Base-by-base conservation (phyloP, 2,329 filamentous ascomycete species). In the Amesomyces nigricolor region DNA sequence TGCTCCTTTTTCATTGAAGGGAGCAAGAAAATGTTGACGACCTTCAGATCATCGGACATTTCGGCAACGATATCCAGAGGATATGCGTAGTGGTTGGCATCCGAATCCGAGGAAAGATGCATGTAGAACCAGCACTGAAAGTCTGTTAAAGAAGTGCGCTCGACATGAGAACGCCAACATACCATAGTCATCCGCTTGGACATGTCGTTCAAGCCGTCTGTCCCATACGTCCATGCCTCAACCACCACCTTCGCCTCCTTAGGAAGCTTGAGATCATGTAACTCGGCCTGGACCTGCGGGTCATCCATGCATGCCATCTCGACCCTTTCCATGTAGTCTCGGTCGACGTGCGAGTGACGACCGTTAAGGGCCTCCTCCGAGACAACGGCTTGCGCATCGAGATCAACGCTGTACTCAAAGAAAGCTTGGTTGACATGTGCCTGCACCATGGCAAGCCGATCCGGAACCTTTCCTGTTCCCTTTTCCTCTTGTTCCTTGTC, bases 41-140 rank as follows among this genome's bases (percentile, higher is more conserved):
- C 75, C 29, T 75, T 61, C 3, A 81, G 68, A 2, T 75, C 65
- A 58, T 78, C 73, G 7, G 76, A 77, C 47, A 78, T 72, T 62
- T 81, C 78, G 7, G 77, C 75, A 45, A 72, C 75, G 19, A 82
- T 70, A 52, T 80, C 75, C 8, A 82, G 70, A 0, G 80, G 80
- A 53, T 81, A 81, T 4, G 79, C 79, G 61, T 82, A 82, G 65
- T 78, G 76, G 61, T 83, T 82, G 35, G 78, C 73, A 53, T 81
- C 77, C 0, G 66, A 64, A 32, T 78, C 69, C 0, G 71, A 65
- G 0, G 68, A 51, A 0, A 78, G 60, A 4, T 71, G 63, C 66
- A 73, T 69, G 61, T 74, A 74, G 57, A 73, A 72, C 54, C 64
- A 69, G 52, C 64, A 69, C 66, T 68, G 14, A 3, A 13, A 44